Percentiles rank a stretch among this genome's conserved stretches.
phyloP scores from a whole-genome alignment of 768 basidiomycete species.

The Suillus sp. region DNA sequence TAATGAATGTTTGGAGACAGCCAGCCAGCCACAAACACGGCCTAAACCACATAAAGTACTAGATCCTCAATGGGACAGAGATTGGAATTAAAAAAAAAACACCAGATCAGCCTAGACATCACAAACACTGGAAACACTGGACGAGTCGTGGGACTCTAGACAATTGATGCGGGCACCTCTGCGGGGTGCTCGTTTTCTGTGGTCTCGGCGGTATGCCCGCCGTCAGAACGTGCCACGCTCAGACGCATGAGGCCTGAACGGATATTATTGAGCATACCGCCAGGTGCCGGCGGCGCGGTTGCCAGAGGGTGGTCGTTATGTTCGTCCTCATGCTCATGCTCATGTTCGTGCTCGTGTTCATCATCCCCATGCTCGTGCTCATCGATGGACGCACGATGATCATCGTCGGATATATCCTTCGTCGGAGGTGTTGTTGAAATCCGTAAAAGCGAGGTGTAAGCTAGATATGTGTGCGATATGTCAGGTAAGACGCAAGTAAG shows the following conservation, averaged over 20 bases:
- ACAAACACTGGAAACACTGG: slow-evolving; percentile 1
- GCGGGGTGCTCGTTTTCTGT: slow-evolving; percentile 31
- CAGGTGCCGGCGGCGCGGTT: slow-evolving; percentile 8
- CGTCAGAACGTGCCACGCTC: slow-evolving; percentile 26
- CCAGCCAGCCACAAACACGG: background rate
- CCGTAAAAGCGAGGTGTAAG: slow-evolving; percentile 85
- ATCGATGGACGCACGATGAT: slow-evolving; percentile 29
- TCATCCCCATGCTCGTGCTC: slow-evolving; percentile 24
- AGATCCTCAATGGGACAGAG: background rate
- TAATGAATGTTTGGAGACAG: background rate
- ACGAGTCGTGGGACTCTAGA: background rate
- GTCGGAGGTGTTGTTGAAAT: slow-evolving; percentile 71
- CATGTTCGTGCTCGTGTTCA: slow-evolving; percentile 25
- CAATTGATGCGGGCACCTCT: slow-evolving; percentile 8
- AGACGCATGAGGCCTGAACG: slow-evolving; percentile 30
- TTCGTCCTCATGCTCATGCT: slow-evolving; percentile 13
- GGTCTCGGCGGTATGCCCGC: slow-evolving; percentile 17
- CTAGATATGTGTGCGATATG: slow-evolving; percentile 37
- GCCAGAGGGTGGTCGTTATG: slow-evolving; percentile 18
- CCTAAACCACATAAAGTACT: background rate
- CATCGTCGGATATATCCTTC: slow-evolving; percentile 40
- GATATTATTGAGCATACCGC: slow-evolving; percentile 26
- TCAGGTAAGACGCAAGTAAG: background rate
- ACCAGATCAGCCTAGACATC: background rate
- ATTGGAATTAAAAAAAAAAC: too few relatives aligned